A percentile compares a stretch with the other conserved stretches of the same genome.
Evolutionary conservation across 768 basidiomycete genomes (phyloP).

Genomic region (Leccinum disarticulatum): DNA sequence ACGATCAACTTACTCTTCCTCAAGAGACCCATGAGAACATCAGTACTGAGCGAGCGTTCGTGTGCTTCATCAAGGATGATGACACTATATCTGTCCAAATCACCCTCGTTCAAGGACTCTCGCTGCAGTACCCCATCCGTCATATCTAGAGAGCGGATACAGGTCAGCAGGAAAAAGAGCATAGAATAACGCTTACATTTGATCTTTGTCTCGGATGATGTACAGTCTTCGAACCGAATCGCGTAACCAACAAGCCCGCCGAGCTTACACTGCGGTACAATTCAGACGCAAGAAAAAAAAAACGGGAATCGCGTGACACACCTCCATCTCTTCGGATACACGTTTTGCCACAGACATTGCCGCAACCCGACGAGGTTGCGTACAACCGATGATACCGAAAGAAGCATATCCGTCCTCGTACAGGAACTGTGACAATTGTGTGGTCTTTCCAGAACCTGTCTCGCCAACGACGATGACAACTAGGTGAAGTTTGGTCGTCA

Average conservation of each 20-base stretch:
- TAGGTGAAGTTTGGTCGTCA: slow-evolving; percentile 29
- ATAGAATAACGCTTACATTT: slow-evolving; percentile 67
- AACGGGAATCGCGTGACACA: slow-evolving; percentile 33
- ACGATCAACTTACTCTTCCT: slow-evolving; percentile 71
- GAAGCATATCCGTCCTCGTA: slow-evolving; percentile 96
- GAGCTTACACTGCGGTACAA: slow-evolving; percentile 66
- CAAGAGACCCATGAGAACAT: slow-evolving; percentile 95
- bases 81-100: slow-evolving; percentile 93
- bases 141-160: slow-evolving; percentile 65
- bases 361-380: slow-evolving; percentile 97
- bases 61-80: slow-evolving; percentile 99
- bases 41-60: slow-evolving; percentile 95
- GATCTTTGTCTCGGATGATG: slow-evolving; percentile 89
- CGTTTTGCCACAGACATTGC: slow-evolving; percentile 99
- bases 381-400: slow-evolving; percentile 92
- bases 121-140: slow-evolving; percentile 98
- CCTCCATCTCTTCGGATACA: slow-evolving; percentile 99
- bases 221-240: slow-evolving; percentile 98
- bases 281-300: slow-evolving; percentile 3
- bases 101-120: slow-evolving; percentile 98
- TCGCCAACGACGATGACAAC: slow-evolving; percentile 97
- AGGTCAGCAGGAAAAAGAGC: neutral
- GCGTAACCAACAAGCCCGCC: slow-evolving; percentile 93
- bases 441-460: slow-evolving; percentile 99
- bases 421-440: slow-evolving; percentile 91